Evolutionary conservation across 805 yeast genomes (phyloP), one percentile per base, ranked within the genome.

Genomic region (Yarrowia sp.): DNA sequence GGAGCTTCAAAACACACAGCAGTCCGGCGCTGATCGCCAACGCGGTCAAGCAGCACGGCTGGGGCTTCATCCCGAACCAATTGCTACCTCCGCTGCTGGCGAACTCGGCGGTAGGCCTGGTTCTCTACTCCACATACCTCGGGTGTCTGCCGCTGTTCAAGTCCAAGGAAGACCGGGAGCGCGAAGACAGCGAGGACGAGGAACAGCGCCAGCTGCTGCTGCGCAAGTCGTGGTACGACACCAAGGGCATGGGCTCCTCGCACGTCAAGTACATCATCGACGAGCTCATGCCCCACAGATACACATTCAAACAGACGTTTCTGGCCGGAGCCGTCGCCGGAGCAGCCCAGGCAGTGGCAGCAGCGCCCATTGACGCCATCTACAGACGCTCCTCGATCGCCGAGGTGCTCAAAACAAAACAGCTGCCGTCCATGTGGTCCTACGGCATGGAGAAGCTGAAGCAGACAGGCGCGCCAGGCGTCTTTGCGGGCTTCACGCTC

Each of bases 341-440:
- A 1, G 84, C 86, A 0, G 84, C 85, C 22, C 97, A 94, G 68
- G 87, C 96, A n/a, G 74, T 90, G 16, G 92, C 90, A 0, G 96
- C 97, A 1, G 93, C 97, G 1, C 98, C 98, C 0, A 79, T 93
- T 4, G 97, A 93, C 73, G 97, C 97, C 7, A 84, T 93, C 3
- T 88, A 87, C 69, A 83, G 96, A 1, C 79, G 97, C 66, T 88
- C 92, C 66, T 80, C 85, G 1, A 86, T 90, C 5, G 82, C 87
- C 10, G 96, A 90, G 66, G 74, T 92, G 60, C 73, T 90, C 14
- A 80, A 81, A 59, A 58, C 62, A 72, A 81, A 81, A 63, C 29
- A 44, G 18, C 24, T 44, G 32, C 62, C 62, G 12, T 87, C 87
- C 63, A 72, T 92, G 62, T 90, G 97, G 96, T 74, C 74, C 24